phyloP scores from a whole-genome alignment of 2,329 filamentous ascomycete species.

The Phialophora expanda region DNA sequence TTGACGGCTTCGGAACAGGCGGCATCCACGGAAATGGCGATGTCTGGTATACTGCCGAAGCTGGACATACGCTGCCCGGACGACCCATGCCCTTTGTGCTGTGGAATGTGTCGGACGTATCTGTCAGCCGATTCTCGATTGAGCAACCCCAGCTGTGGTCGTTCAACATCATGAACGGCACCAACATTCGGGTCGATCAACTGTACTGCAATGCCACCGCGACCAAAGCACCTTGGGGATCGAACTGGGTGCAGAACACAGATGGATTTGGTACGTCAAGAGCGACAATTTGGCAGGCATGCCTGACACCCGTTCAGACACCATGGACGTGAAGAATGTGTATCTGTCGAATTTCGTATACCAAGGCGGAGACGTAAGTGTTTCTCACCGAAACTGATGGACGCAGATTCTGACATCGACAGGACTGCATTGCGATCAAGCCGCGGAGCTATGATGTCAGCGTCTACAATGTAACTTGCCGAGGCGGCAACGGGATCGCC shows the following conservation, averaged over 20 bases:
- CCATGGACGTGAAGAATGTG: conserved; percentile 61
- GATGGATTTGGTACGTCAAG: conserved; percentile 32
- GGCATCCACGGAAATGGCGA: conserved; percentile 62
- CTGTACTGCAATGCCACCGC: conserved; percentile 59
- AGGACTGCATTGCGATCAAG: conserved; percentile 66
- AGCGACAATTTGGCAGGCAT: not conserved
- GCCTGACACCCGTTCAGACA: conserved; percentile 43
- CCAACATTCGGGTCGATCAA: conserved; percentile 58
- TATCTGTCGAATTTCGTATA: conserved; percentile 58
- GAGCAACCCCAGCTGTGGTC: conserved; percentile 60
- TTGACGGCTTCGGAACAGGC: conserved; percentile 59
- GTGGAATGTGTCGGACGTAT: conserved; percentile 63
- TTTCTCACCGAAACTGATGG: too few relatives aligned
- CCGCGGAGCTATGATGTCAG: conserved; percentile 65
- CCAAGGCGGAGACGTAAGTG: conserved; percentile 58
- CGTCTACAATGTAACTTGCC: conserved; percentile 60
- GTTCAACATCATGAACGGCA: conserved; percentile 64
- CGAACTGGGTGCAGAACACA: conserved; percentile 52
- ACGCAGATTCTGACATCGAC: not conserved
- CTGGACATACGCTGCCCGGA: conserved; percentile 54
- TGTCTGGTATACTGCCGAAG: conserved; percentile 59
- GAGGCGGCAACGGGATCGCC: conserved; percentile 59
- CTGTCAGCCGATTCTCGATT: conserved; percentile 59
- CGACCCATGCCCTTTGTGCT: conserved; percentile 64
- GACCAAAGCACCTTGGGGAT: conserved; percentile 56